Evolutionary conservation across 2,329 filamentous ascomycete genomes (phyloP), one percentile per base, ranked within the genome.

Genomic region (Leptographium procerum): DNA sequence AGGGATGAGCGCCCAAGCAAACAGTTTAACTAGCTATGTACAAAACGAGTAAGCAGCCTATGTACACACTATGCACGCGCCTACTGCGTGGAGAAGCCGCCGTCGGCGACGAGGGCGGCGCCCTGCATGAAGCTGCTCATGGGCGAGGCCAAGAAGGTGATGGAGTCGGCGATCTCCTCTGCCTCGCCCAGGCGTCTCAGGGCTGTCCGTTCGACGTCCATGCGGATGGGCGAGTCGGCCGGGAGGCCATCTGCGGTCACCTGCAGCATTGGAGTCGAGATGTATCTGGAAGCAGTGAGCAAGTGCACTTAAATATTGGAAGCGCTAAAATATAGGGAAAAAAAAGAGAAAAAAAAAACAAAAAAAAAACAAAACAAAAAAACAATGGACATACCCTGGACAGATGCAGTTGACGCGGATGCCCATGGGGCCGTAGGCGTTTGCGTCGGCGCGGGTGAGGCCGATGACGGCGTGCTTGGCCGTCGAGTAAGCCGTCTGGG

Each of bases 321-420:
- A n/a, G n/a, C n/a, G n/a, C n/a, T n/a, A n/a, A n/a, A n/a, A n/a
- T n/a, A n/a, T n/a, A n/a, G n/a, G n/a, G n/a, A n/a, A n/a, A n/a
- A n/a, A n/a, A n/a, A n/a, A n/a, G n/a, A n/a, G n/a, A n/a, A n/a
- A 33, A 10, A 33, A 33, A 5, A 43, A 1, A 40, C 16, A 40
- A 7, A 43, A 10, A 33, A 10, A 10, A 10, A n/a, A 43, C 19
- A 43, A n/a, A 13, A 26, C 31, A 36, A 6, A 55, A 19, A 36
- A 7, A 50, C 24, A 40, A 28, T 7, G n/a, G n/a, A 66, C 68
- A 55, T 65, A 72, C 57, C 76, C 78, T 0, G 81, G 81, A 58
- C 81, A 83, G n/a, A 84, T 76, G 3, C 79, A 80, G 64, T 85
- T 85, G 66, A 85, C 79, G 54, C 80, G 76, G 59, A 84, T 81